Evolutionary conservation across 371 early-diverging fungal genomes (phyloP).

Genomic region (Parasitella parasitica): DNA sequence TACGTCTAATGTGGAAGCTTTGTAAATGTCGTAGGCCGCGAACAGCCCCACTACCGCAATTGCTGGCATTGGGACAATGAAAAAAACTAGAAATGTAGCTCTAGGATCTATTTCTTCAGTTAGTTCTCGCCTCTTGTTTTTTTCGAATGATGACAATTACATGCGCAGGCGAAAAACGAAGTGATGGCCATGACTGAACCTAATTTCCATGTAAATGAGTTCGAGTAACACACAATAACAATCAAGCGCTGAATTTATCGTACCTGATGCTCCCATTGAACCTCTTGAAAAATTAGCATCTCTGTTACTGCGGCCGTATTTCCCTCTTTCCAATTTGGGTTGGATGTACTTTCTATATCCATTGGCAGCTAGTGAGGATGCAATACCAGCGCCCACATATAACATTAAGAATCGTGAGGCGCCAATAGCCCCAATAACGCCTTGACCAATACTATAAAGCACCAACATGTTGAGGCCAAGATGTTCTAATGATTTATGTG

Average conservation of each 20-base stretch:
- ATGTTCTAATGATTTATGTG: constrained; percentile 50
- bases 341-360: constrained; percentile 36
- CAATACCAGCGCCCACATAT: constrained; percentile 40
- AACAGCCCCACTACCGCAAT: constrained; percentile 48
- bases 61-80: constrained; percentile 61
- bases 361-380: constrained; percentile 25
- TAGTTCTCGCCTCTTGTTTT: no score
- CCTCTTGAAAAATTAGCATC: constrained; percentile 1
- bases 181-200: constrained; percentile 48
- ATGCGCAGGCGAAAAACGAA: constrained; percentile 50
- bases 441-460: constrained; percentile 43
- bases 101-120: constrained; percentile 21
- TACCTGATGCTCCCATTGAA: constrained; percentile 52
- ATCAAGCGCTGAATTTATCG: no score
- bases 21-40: constrained; percentile 42
- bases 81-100: constrained; percentile 56
- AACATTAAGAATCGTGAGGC: constrained; percentile 42
- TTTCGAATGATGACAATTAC: constrained; percentile 22
- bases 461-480: constrained; percentile 57
- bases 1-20: constrained; percentile 39
- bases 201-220: not conserved
- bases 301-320: not conserved
- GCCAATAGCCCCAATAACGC: constrained; percentile 44
- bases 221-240: not conserved
- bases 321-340: constrained; percentile 28